Conservation (phyloP, 208 protist genomes). For the Crithidia acanthocephali region DNA sequence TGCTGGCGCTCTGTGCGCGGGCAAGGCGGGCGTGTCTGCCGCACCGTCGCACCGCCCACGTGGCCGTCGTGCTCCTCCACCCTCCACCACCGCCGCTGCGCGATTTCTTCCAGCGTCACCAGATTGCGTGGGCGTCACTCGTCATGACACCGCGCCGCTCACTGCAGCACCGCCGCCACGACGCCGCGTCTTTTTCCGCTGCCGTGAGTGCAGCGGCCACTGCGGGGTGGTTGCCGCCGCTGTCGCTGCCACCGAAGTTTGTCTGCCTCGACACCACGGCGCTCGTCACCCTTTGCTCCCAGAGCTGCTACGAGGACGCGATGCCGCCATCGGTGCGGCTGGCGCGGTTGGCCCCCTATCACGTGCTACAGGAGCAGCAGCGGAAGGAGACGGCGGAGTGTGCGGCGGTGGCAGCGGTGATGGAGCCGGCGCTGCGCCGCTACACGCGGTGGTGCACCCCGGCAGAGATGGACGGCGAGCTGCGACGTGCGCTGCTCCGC, state of each 20-base stretch:
- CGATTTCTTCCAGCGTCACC: slow-evolving; percentile 4
- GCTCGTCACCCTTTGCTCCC: slow-evolving; percentile 72
- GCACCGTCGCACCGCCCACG: slow-evolving; percentile 30
- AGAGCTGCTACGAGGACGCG: slow-evolving; percentile 52
- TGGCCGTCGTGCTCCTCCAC: slow-evolving; percentile 39
- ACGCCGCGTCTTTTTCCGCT: neutral
- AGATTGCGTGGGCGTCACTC: slow-evolving; percentile 15
- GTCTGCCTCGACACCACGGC: slow-evolving; percentile 78
- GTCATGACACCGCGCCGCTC: neutral
- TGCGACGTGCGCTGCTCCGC: slow-evolving; percentile 24
- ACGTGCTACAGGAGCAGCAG: slow-evolving; percentile 66
- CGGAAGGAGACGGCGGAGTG: slow-evolving; percentile 42
- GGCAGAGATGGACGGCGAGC: slow-evolving; percentile 10
- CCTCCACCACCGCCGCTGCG: slow-evolving; percentile 24
- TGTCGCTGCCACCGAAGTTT: slow-evolving; percentile 22
- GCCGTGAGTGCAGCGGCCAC: neutral
- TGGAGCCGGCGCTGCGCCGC: slow-evolving; percentile 43
- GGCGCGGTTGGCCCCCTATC: slow-evolving; percentile 33
- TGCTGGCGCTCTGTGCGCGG: slow-evolving; percentile 27
- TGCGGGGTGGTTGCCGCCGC: slow-evolving; percentile 22
- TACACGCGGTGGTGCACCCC: slow-evolving; percentile 41
- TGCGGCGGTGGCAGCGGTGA: slow-evolving; percentile 34
- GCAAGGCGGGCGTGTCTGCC: slow-evolving; percentile 30
- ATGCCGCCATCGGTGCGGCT: slow-evolving; percentile 26
- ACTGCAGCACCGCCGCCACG: neutral